Conservation (phyloP, 1,284 basidiomycete genomes). For the Mrakiaceae sp. region DNA sequence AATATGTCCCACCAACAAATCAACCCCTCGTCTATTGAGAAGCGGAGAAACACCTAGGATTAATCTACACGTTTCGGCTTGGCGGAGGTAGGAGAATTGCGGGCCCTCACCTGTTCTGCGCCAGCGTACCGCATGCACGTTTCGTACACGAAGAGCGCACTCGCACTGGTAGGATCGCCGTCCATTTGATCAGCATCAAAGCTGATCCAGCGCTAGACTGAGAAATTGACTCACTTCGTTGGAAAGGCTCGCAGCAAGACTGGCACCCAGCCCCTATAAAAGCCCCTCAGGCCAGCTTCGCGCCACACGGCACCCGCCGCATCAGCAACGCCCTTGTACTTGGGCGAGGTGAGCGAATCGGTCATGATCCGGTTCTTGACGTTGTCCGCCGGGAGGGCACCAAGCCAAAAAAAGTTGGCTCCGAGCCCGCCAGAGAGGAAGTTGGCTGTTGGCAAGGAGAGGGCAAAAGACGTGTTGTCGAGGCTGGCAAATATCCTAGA, state of each 20-base stretch:
- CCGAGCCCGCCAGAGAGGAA: constrained; percentile 9
- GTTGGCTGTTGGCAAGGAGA: constrained; percentile 5
- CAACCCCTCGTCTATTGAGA: no score
- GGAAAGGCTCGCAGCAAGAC: constrained; percentile 10
- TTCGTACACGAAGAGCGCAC: constrained; percentile 8
- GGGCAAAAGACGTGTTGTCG: constrained; percentile 2
- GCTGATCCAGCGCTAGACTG: not conserved
- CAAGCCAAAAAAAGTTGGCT: constrained; percentile 10
- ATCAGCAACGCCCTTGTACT: not conserved
- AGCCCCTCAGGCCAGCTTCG: constrained; percentile 6
- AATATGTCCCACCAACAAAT: no score
- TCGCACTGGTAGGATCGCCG: not conserved
- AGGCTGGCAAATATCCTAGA: not conserved
- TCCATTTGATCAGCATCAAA: not conserved
- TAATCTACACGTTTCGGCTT: no score
- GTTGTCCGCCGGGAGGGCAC: constrained; percentile 8
- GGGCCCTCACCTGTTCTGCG: constrained; percentile 1
- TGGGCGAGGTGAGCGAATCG: not conserved
- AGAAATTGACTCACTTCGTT: not conserved
- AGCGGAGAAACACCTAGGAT: no score
- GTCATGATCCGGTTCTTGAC: constrained; percentile 1
- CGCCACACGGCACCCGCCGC: not conserved
- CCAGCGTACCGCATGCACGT: constrained; percentile 2
- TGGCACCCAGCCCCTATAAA: constrained; percentile 6
- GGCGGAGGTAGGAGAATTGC: no score